Evolutionary conservation across 805 yeast genomes (phyloP).

Genomic region (Schizosaccharomyces lindneri): DNA sequence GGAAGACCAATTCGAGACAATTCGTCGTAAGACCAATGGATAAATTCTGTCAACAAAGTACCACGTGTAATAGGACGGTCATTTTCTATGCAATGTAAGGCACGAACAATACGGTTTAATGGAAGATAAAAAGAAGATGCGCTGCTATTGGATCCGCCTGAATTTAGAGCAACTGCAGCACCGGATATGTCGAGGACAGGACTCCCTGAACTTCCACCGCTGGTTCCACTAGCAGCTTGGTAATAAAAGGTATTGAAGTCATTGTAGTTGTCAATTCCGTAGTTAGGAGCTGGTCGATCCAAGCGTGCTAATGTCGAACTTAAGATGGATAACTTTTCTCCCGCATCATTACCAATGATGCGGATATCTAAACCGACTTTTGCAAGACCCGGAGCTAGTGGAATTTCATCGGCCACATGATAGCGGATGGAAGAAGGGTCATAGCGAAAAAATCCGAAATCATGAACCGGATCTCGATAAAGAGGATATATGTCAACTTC

Average conservation of each 20-base stretch:
- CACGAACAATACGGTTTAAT: constrained; percentile 57
- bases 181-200: constrained; percentile 83
- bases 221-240: constrained; percentile 88
- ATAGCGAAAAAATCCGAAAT: constrained; percentile 69
- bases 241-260: constrained; percentile 87
- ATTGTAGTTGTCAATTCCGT: constrained; percentile 66
- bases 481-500: constrained; percentile 68
- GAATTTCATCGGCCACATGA: constrained; percentile 41
- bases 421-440: constrained; percentile 49
- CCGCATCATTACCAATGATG: constrained; percentile 91
- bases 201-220: constrained; percentile 89
- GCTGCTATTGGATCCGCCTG: constrained; percentile 79
- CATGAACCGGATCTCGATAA: constrained; percentile 80
- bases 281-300: constrained; percentile 86
- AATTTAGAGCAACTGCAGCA: constrained; percentile 70
- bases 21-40: constrained; percentile 56
- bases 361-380: constrained; percentile 78
- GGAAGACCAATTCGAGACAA: constrained; percentile 71
- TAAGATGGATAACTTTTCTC: constrained; percentile 71
- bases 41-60: constrained; percentile 78
- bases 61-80: constrained; percentile 50
- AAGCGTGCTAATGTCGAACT: constrained; percentile 63
- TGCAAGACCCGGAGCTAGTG: constrained; percentile 45
- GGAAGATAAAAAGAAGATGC: constrained; percentile 86
- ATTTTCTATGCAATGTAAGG: constrained; percentile 46